A percentile compares a stretch with the other conserved stretches of the same genome.
Evolutionary conservation across 1,284 basidiomycete genomes (phyloP).

Genomic region (Ustilago shanxiensis): DNA sequence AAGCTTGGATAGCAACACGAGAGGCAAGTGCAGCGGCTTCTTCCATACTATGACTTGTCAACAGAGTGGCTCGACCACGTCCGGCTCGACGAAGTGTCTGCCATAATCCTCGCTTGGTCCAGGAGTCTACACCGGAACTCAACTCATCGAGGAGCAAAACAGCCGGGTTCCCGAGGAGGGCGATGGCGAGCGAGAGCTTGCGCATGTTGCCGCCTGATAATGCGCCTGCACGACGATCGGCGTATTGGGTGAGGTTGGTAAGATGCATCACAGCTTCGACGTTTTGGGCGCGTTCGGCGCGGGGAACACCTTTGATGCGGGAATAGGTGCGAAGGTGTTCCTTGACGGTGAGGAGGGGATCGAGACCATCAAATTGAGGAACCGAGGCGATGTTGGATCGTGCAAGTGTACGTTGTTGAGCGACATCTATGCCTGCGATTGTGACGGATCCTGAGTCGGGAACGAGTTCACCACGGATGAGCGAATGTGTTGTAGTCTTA

Average conservation of each 20-base stretch:
- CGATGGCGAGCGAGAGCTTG: constrained; percentile 82
- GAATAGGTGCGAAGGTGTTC: constrained; percentile 77
- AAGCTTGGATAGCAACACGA: constrained; percentile 54
- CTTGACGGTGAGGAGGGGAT: constrained; percentile 80
- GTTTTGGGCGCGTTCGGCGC: constrained; percentile 74
- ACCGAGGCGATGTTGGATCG: constrained; percentile 40
- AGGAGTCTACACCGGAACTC: constrained; percentile 84
- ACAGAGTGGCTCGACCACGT: constrained; percentile 67
- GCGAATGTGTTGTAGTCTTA: constrained; percentile 76
- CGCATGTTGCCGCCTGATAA: constrained; percentile 80
- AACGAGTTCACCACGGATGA: constrained; percentile 40
- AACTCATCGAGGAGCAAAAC: constrained; percentile 86
- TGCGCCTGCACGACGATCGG: constrained; percentile 79
- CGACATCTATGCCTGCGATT: constrained; percentile 34
- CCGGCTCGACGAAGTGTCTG: constrained; percentile 78
- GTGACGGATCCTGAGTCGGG: constrained; percentile 39
- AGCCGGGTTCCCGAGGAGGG: constrained; percentile 82
- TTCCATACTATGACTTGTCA: constrained; percentile 81
- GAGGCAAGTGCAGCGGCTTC: constrained; percentile 81
- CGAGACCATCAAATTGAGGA: constrained; percentile 85
- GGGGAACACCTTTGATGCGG: constrained; percentile 75
- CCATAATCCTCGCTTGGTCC: constrained; percentile 87
- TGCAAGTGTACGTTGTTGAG: constrained; percentile 33
- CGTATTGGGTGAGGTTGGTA: constrained; percentile 77
- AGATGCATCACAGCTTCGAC: constrained; percentile 76